Base-by-base conservation (phyloP, 345 rosid genomes). In the Erucastrum elatum region DNA sequence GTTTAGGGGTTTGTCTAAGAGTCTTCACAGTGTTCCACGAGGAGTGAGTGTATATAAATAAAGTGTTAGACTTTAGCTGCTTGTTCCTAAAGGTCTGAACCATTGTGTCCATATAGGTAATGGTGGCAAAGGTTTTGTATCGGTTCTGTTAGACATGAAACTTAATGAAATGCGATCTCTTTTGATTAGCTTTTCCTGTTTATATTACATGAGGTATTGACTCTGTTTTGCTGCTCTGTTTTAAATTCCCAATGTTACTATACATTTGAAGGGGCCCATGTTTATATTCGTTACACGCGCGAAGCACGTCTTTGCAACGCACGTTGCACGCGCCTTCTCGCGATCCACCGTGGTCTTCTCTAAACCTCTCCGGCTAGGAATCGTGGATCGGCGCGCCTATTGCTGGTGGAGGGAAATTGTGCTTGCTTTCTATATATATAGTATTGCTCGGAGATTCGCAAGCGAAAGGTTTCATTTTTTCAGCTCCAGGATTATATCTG, bases 301-400 rank as follows among this genome's bases (percentile, higher is more conserved):
- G 37, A 68, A 60, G 13, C 46, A 41, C 74, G 46, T 59, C 79
- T 27, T 31, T 4, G 25, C 27, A 26, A 60, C 37, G 60, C 68
- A 44, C 63, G 63, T 44, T 44, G 27, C 74, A 76, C 69, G 69
- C 80, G 37, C 80, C 74, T 3, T 3, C 61, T 66, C 55, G 46
- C 68, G 27, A 46, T 41, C 69, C 55, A 68, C 64, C 74, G 16
- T 60, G 68, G 49, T 76, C 33, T 39, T 39, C 72, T 6, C 46
- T 11, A 6, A 66, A 27, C 41, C 17, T 30, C 60, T 62, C 60
- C 11, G 68, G 61, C 21, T n/a, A 44, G 37, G 12, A 62, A 72
- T 27, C 33, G 26, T 26, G 6, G 26, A 10, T 60, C 10, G 16
- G 8, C 27, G 5, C 25, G 30, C 15, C 4, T 39, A 13, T 26